These are phyloP conservation scores for Talaromyces amestolkiae DNA, from an alignment of 2,329 filamentous ascomycete genomes.

Conservation along the genomic window DNA sequence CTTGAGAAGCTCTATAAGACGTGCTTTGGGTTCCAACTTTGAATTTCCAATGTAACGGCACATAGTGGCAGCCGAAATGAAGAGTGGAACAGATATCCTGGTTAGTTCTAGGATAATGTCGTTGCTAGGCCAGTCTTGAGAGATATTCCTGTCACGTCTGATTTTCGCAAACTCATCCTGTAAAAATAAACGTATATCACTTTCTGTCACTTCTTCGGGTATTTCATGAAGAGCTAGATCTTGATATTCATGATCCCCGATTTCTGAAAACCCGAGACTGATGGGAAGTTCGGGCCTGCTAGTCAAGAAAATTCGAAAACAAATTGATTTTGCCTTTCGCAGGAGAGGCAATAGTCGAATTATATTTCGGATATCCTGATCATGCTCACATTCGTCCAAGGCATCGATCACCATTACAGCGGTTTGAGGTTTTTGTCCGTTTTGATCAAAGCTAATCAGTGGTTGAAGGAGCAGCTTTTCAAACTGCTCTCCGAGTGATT, in stretches of 20 bases:
- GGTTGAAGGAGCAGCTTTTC: conserved; percentile 28
- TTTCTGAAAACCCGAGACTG: conserved; percentile 22
- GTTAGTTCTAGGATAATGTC: background rate
- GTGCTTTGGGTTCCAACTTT: no score
- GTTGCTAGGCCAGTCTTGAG: background rate
- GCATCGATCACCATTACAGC: conserved; percentile 27
- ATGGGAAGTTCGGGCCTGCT: conserved; percentile 31
- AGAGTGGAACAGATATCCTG: conserved; percentile 14
- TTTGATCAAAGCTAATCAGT: conserved; percentile 17
- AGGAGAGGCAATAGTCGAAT: conserved; percentile 25
- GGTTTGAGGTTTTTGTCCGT: background rate
- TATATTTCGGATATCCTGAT: conserved; percentile 22
- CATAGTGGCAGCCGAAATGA: no score
- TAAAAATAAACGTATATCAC: conserved; percentile 25
- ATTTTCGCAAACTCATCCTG: conserved; percentile 16
- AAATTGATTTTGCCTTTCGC: conserved; percentile 16
- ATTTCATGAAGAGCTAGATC: conserved; percentile 24
- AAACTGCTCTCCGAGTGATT: conserved; percentile 26
- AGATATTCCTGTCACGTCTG: background rate
- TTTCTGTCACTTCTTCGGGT: conserved; percentile 22
- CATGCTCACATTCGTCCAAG: conserved; percentile 29
- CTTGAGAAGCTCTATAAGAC: no score
- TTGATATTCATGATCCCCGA: background rate
- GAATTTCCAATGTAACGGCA: no score
- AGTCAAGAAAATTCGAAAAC: conserved; percentile 28